Evolutionary conservation across 345 rosid species (phyloP).

Genomic region (Hibiscus trionum): DNA sequence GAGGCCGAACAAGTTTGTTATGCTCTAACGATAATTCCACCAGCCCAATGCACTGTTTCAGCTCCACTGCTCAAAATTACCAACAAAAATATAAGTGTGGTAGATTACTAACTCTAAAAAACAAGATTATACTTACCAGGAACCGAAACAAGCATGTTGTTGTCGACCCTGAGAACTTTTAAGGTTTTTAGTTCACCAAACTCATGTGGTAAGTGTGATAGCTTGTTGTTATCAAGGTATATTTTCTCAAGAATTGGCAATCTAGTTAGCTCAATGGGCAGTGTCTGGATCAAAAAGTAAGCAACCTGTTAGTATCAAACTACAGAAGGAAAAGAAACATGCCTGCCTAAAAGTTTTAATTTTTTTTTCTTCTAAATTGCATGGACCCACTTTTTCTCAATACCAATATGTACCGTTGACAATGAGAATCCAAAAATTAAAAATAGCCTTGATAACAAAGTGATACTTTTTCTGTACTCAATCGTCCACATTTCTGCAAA

Average conservation of each 20-base stretch:
- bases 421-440: neutral
- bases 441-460: neutral
- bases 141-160: constrained; percentile 74
- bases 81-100: constrained; percentile 11
- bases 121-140: constrained; percentile 58
- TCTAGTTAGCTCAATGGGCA: constrained; percentile 71
- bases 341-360: neutral
- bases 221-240: constrained; percentile 75
- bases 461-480: neutral
- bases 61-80: constrained; percentile 58
- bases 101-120: neutral
- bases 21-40: constrained; percentile 89
- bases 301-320: neutral
- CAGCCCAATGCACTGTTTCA: constrained; percentile 71
- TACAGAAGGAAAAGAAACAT: neutral
- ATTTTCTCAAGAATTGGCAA: constrained; percentile 85
- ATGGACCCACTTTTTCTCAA: neutral
- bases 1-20: constrained; percentile 92
- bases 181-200: constrained; percentile 66
- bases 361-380: no score
- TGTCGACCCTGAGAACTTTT: constrained; percentile 72
- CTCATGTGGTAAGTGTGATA: constrained; percentile 82
- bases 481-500: no score
- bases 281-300: constrained; percentile 35
- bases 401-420: neutral